phyloP scores from a whole-genome alignment of 208 protist species.

The Wallacemonas sp. region DNA sequence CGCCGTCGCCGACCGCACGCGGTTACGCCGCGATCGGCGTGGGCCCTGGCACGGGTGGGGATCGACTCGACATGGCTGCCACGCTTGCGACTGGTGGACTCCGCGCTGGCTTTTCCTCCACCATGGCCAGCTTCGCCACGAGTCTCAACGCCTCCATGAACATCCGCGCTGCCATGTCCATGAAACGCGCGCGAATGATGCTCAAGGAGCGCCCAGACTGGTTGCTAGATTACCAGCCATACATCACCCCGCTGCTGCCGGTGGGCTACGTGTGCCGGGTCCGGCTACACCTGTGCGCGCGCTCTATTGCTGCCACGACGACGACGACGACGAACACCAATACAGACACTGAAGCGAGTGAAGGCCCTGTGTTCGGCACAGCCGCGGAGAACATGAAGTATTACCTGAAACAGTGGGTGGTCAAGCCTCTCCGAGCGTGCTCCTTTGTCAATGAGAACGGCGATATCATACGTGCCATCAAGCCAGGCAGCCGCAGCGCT shows the following conservation, averaged over 20 bases:
- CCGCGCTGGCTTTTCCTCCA: conserved; percentile 14
- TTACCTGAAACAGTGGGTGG: conserved; percentile 59
- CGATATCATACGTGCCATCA: conserved; percentile 21
- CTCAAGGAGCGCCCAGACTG: conserved; percentile 48
- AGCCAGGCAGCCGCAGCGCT: too few species aligned
- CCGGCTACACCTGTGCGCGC: conserved; percentile 41
- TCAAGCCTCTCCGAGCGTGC: conserved; percentile 41
- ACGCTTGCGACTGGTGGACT: conserved; percentile 1
- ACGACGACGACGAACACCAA: neutral
- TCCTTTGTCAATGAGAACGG: conserved; percentile 61
- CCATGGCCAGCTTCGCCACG: conserved; percentile 26
- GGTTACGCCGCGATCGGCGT: conserved; percentile 21
- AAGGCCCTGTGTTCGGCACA: neutral
- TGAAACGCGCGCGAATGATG: conserved; percentile 63
- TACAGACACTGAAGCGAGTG: neutral
- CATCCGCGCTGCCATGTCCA: conserved; percentile 56
- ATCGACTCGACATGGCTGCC: neutral
- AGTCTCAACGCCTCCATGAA: conserved; percentile 67
- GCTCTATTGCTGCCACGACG: conserved; percentile 11
- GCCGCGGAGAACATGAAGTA: conserved; percentile 40
- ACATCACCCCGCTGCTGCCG: conserved; percentile 69
- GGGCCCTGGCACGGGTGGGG: conserved; percentile 38
- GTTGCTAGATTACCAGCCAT: conserved; percentile 68
- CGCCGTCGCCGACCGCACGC: neutral
- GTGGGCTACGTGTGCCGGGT: conserved; percentile 73